Percentiles rank a stretch among this genome's conserved stretches.
Conservation (phyloP, 2,329 filamentous ascomycete genomes). For the Seiridium cupressi region DNA sequence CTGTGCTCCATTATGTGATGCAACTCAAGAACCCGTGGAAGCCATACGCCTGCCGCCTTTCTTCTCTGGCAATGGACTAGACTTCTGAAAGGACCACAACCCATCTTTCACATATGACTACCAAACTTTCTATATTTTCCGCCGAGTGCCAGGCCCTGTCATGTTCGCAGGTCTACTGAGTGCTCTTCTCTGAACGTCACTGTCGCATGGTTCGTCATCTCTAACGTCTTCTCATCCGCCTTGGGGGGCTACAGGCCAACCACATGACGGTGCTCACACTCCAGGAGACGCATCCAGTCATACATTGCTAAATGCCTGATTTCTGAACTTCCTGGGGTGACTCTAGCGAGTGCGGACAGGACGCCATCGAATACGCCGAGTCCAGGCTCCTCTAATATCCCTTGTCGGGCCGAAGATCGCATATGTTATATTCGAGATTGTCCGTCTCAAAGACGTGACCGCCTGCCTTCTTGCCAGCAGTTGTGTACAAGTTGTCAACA, state of each 20-base stretch:
- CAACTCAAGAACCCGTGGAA: no score
- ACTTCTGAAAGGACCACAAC: no score
- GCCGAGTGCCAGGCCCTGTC: no score
- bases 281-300: not conserved
- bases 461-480: slow-evolving; percentile 63
- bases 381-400: not conserved
- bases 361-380: not conserved
- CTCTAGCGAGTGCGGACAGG: not conserved
- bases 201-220: no score
- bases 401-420: slow-evolving; percentile 47
- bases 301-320: not conserved
- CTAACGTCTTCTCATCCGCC: not conserved
- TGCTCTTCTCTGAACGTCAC: no score
- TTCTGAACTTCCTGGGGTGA: not conserved
- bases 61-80: no score
- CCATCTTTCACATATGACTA: no score
- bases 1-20: no score
- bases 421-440: slow-evolving; percentile 59
- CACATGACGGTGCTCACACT: not conserved
- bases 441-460: slow-evolving; percentile 71
- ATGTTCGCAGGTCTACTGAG: no score
- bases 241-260: not conserved
- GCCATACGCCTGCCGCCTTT: no score
- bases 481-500: slow-evolving; percentile 72
- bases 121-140: no score